Evolutionary conservation across 2,329 filamentous ascomycete genomes (phyloP).

Genomic region (Triangularia setosa): DNA sequence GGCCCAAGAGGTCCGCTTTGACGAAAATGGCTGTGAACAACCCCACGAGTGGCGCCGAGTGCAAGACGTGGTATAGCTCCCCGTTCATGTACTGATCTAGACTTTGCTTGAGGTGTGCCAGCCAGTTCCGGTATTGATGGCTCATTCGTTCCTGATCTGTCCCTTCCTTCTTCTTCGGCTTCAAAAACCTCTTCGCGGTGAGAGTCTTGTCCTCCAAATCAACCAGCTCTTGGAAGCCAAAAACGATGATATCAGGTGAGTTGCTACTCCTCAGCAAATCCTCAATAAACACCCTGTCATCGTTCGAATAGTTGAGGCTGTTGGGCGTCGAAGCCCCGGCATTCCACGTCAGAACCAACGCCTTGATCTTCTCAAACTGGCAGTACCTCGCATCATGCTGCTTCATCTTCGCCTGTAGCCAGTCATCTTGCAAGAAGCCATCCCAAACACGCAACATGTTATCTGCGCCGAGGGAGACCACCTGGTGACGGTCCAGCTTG

Average conservation of each 20-base stretch:
- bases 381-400: conserved; percentile 77
- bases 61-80: conserved; percentile 77
- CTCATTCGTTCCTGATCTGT: conserved; percentile 89
- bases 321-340: conserved; percentile 92
- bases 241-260: conserved; percentile 84
- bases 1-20: conserved; percentile 69
- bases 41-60: conserved; percentile 86
- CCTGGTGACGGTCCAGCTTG: conserved; percentile 77
- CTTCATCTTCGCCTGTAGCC: conserved; percentile 90
- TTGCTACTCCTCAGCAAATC: conserved; percentile 72
- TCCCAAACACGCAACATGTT: conserved; percentile 86
- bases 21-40: conserved; percentile 96
- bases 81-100: conserved; percentile 80
- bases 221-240: conserved; percentile 98
- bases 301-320: conserved; percentile 65
- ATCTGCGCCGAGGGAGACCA: conserved; percentile 83
- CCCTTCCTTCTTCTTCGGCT: conserved; percentile 80
- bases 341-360: conserved; percentile 91
- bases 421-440: conserved; percentile 87
- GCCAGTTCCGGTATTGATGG: conserved; percentile 95
- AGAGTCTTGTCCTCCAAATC: conserved; percentile 96
- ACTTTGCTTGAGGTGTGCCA: conserved; percentile 78
- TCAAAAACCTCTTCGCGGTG: conserved; percentile 92
- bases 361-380: conserved; percentile 75
- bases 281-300: conserved; percentile 74